Percentiles rank a stretch among this genome's conserved stretches.
phyloP scores from a whole-genome alignment of 1,139 yeast genomes.

The Geotrichum siamense region DNA sequence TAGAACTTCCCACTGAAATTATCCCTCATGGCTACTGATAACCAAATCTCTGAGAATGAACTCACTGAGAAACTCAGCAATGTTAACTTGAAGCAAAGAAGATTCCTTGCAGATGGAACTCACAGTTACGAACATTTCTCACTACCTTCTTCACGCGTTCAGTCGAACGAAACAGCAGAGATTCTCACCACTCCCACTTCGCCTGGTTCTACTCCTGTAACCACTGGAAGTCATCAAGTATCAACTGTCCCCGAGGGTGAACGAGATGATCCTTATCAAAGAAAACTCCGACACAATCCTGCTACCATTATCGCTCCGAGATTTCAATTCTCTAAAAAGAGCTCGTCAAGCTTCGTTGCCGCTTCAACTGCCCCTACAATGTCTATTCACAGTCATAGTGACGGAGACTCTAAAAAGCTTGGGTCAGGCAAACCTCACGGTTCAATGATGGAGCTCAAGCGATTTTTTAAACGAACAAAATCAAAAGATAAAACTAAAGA shows the following conservation, averaged over 20 bases:
- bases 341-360: conserved; percentile 11
- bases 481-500: conserved; percentile 6
- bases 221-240: conserved; percentile 7
- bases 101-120: conserved; percentile 28
- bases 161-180: background rate
- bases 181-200: conserved; percentile 1
- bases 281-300: conserved; percentile 31
- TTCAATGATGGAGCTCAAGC: conserved; percentile 37
- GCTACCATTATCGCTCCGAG: conserved; percentile 33
- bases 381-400: conserved; percentile 1
- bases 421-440: conserved; percentile 26
- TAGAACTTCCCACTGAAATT: too few species aligned
- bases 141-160: conserved; percentile 29
- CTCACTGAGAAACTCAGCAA: conserved; percentile 19
- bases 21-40: background rate
- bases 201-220: conserved; percentile 14
- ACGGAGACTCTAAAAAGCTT: conserved; percentile 15
- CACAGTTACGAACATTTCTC: conserved; percentile 31
- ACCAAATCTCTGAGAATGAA: conserved; percentile 1
- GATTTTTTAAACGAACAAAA: conserved; percentile 32
- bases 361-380: conserved; percentile 14
- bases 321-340: conserved; percentile 30
- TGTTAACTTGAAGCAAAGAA: conserved; percentile 24
- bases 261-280: conserved; percentile 33
- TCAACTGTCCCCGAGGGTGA: conserved; percentile 26